These are phyloP conservation scores for Alopecurus myosuroides DNA, from an alignment of 176 grass and related monocot genomes.

Conservation along the genomic window DNA sequence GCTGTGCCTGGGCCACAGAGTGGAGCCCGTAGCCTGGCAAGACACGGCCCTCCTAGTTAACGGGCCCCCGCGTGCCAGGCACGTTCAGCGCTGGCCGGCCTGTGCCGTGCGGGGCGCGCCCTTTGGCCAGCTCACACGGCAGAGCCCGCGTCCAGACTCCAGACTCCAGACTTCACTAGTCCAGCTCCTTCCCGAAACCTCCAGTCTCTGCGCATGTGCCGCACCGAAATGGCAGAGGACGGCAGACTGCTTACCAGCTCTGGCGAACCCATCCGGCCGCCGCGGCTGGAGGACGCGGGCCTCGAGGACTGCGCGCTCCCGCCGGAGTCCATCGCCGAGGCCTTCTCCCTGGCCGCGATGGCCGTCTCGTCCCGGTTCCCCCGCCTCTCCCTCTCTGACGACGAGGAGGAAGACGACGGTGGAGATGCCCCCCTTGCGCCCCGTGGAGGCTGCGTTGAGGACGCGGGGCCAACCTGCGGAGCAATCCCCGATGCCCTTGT, in stretches of 20 bases:
- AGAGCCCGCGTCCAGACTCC: no score
- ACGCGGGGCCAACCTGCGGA: neutral
- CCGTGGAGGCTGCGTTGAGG: slow-evolving; percentile 4
- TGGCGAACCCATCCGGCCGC: slow-evolving; percentile 1
- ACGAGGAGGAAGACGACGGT: slow-evolving; percentile 14
- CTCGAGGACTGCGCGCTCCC: slow-evolving; percentile 90
- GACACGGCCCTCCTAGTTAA: no score
- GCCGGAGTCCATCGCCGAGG: slow-evolving; percentile 76
- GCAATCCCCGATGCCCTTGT: slow-evolving; percentile 14
- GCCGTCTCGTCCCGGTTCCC: slow-evolving; percentile 31
- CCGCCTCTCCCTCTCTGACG: slow-evolving; percentile 13
- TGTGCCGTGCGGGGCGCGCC: no score
- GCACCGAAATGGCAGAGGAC: neutral
- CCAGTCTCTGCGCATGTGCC: neutral
- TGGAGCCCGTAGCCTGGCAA: no score
- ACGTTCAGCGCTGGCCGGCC: no score
- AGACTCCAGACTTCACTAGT: neutral
- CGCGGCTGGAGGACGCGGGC: slow-evolving; percentile 53
- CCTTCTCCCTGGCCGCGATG: slow-evolving; percentile 62
- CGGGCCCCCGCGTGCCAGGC: no score
- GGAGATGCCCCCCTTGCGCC: neutral
- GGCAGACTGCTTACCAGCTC: neutral
- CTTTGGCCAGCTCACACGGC: no score
- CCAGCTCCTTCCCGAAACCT: neutral
- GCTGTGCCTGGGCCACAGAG: no score